phyloP scores from a whole-genome alignment of 2,329 filamentous ascomycete species.

The Niveomyces coronatus region DNA sequence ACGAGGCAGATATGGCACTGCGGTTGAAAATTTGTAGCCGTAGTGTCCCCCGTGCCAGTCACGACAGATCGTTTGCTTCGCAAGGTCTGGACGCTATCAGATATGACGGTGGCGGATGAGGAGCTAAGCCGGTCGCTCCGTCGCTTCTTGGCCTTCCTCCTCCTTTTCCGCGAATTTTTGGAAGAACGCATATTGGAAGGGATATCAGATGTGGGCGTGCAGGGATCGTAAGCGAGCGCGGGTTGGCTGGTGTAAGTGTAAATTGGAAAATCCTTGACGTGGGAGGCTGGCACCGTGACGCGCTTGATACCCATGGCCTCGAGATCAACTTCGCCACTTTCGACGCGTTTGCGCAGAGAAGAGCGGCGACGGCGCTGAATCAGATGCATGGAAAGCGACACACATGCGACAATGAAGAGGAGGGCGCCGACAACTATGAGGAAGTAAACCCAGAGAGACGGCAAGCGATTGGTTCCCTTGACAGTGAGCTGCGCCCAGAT shows the following conservation, averaged over 20 bases:
- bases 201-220: constrained; percentile 24
- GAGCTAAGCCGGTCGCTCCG: constrained; percentile 20
- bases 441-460: constrained; percentile 73
- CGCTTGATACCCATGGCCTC: constrained; percentile 79
- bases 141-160: no score
- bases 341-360: constrained; percentile 58
- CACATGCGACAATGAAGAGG: constrained; percentile 53
- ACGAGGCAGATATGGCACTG: constrained; percentile 87
- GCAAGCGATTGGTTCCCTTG: constrained; percentile 39
- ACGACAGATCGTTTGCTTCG: constrained; percentile 30
- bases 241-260: constrained; percentile 62
- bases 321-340: constrained; percentile 71
- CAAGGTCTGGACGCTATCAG: constrained; percentile 17
- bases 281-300: constrained; percentile 60
- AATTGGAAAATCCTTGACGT: constrained; percentile 65
- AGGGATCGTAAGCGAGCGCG: constrained; percentile 25
- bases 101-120: constrained; percentile 17
- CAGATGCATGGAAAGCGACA: constrained; percentile 64
- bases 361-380: constrained; percentile 63
- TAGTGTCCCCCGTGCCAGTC: constrained; percentile 24
- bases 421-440: constrained; percentile 62
- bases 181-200: constrained; percentile 20
- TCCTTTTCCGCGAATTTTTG: constrained; percentile 21
- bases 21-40: constrained; percentile 58
- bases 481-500: constrained; percentile 47